These are phyloP conservation scores for Leptographium flavum DNA, from an alignment of 2,329 filamentous ascomycete species.

Conservation along the genomic window DNA sequence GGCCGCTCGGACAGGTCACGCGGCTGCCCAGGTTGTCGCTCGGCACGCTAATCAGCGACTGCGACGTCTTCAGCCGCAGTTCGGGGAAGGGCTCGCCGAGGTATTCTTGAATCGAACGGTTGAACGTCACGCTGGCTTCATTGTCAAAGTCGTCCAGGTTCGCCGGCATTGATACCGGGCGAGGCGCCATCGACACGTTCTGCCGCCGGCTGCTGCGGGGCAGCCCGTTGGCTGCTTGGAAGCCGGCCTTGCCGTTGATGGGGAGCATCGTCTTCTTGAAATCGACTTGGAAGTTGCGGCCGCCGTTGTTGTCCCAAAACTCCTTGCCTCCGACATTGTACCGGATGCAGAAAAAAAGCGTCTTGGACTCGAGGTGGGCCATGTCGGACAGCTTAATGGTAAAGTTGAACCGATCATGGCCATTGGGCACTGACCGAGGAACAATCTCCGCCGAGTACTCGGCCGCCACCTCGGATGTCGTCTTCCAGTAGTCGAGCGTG, in stretches of 20 bases:
- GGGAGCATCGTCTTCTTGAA: conserved; percentile 68
- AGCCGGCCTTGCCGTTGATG: conserved; percentile 39
- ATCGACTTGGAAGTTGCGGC: conserved; percentile 83
- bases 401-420: conserved; percentile 84
- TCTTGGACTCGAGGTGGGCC: conserved; percentile 84
- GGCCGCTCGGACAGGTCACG: conserved; percentile 42
- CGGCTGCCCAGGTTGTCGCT: conserved; percentile 43
- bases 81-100: conserved; percentile 46
- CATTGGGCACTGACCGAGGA: conserved; percentile 43
- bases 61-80: conserved; percentile 56
- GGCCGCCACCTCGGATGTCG: conserved; percentile 83
- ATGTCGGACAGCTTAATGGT: conserved; percentile 85
- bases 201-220: conserved; percentile 52
- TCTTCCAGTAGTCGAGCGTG: conserved; percentile 97
- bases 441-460: conserved; percentile 73
- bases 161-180: conserved; percentile 39
- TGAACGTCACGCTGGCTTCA: conserved; percentile 42
- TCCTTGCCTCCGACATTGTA: conserved; percentile 76
- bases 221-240: conserved; percentile 25
- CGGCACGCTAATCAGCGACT: conserved; percentile 48
- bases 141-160: conserved; percentile 60
- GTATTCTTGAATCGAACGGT: conserved; percentile 45
- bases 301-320: conserved; percentile 88
- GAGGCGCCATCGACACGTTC: conserved; percentile 25
- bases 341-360: conserved; percentile 78